Evolutionary conservation across 23 red algal species (phyloP), one percentile per base, ranked within the genome.

Genomic region (Pyropia yezoensis): DNA sequence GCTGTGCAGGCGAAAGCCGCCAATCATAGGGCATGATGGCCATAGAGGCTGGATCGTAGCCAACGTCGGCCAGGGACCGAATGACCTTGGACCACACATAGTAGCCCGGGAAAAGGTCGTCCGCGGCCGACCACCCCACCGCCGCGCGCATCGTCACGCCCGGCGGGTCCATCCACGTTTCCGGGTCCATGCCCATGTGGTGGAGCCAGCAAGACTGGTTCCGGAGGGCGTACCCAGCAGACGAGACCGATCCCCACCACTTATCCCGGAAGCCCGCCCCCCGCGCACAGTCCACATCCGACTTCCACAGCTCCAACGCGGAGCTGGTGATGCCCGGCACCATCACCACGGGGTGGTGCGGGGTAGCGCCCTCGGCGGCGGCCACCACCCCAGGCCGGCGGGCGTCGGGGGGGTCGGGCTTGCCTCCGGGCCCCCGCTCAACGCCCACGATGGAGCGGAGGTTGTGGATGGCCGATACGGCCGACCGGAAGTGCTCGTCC

Each of bases 261-360:
- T 66, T 66, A 6, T 66, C 26, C 47, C 63, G 18, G 47, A 66
- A 66, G 19, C 39, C 39, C 39, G 19, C 18, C 4, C 26, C 32
- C 47, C 20, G 26, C 33, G 63, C 32, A 26, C 63, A 66, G 7
- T 45, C 63, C 63, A 8, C 21, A 26, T 26, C 63, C 4, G 39
- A 47, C 6, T 66, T 7, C 63, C 63, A 66, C 33, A 66, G 32
- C 63, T 66, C 63, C 6, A 66, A 26, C 63, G 47, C 47, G 32
- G 63, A 26, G 20, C 20, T 23, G 63, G 63, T 66, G 47, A 66
- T 66, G 33, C 63, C 63, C 21, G 63, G 63, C 21, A 66, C 20
- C 18, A 66, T 19, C 12, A 66, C 18, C 21, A 66, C 63, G 3
- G 63, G 63, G 39, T 47, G 39, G 39, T 47, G 39, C 9, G 39